Evolutionary conservation across 805 yeast species (phyloP).

Genomic region (Candida gorgasii): DNA sequence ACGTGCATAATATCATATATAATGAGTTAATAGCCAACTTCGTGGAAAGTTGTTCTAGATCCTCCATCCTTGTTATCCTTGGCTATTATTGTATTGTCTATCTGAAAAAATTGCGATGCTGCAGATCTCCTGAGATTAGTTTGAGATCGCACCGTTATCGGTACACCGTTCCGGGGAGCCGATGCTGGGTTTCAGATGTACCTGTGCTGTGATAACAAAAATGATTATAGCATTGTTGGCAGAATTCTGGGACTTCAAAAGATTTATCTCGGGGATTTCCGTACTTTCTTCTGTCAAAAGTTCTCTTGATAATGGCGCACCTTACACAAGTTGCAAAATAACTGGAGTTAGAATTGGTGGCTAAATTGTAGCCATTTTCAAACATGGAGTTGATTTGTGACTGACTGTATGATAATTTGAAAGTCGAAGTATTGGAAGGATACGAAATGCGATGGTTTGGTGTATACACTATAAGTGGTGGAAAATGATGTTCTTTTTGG

Average conservation of each 20-base stretch:
- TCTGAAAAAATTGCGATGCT: no score
- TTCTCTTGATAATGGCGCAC: slow-evolving; percentile 57
- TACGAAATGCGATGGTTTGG: slow-evolving; percentile 46
- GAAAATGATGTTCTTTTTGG: slow-evolving; percentile 21
- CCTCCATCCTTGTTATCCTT: slow-evolving; percentile 7
- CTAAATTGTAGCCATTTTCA: slow-evolving; percentile 53
- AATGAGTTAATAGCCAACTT: slow-evolving; percentile 26
- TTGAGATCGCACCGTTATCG: no score
- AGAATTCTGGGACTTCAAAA: slow-evolving; percentile 13
- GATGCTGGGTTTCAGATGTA: no score
- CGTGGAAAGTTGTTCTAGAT: slow-evolving; percentile 8
- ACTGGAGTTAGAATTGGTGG: slow-evolving; percentile 45
- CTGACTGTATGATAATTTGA: slow-evolving; percentile 50
- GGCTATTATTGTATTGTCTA: no score
- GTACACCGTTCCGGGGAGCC: no score
- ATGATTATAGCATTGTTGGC: slow-evolving; percentile 15
- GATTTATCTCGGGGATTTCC: slow-evolving; percentile 1
- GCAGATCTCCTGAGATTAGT: no score
- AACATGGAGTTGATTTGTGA: slow-evolving; percentile 48
- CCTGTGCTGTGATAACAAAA: slow-evolving; percentile 13
- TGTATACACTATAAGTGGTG: slow-evolving; percentile 57
- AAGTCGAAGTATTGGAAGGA: slow-evolving; percentile 58
- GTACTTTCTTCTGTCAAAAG: slow-evolving; percentile 39
- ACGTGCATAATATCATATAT: slow-evolving; percentile 37
- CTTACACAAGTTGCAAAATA: slow-evolving; percentile 51